Evolutionary conservation across 75 land plant genomes (phyloP).

Genomic region (Chamaecyparis obtusa): DNA sequence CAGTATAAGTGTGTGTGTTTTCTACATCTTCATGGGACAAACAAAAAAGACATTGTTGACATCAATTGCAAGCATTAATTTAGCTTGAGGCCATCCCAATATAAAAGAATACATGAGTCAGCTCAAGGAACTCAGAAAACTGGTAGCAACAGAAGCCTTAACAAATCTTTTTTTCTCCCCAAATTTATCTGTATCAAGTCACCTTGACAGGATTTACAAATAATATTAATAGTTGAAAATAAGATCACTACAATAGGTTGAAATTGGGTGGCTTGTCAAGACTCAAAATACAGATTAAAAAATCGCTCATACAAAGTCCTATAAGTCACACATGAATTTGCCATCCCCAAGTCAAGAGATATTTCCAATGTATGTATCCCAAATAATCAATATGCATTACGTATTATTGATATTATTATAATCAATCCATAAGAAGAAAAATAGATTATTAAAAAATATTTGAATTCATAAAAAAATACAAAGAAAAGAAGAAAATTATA

Average conservation of each 20-base stretch:
- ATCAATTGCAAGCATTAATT: too few relatives aligned
- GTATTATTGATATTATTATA: background rate
- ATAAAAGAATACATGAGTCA: background rate
- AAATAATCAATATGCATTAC: background rate
- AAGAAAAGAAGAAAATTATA: background rate
- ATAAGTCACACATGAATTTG: background rate
- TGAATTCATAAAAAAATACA: background rate
- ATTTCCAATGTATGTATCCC: background rate
- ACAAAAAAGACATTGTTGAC: too few relatives aligned
- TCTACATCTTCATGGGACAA: too few relatives aligned
- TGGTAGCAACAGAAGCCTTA: background rate
- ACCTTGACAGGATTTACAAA: background rate
- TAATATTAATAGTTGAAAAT: background rate
- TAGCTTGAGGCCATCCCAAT: too few relatives aligned
- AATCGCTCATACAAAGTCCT: background rate
- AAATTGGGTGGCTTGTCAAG: background rate
- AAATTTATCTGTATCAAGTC: background rate
- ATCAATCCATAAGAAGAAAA: background rate
- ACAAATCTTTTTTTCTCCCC: too few relatives aligned
- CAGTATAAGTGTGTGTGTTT: too few relatives aligned
- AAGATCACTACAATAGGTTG: background rate
- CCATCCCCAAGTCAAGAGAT: background rate
- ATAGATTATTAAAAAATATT: background rate
- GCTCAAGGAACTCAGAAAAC: background rate
- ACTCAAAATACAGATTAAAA: background rate